Conservation (phyloP, 129 eudicot species). For the Mikania micrantha region DNA sequence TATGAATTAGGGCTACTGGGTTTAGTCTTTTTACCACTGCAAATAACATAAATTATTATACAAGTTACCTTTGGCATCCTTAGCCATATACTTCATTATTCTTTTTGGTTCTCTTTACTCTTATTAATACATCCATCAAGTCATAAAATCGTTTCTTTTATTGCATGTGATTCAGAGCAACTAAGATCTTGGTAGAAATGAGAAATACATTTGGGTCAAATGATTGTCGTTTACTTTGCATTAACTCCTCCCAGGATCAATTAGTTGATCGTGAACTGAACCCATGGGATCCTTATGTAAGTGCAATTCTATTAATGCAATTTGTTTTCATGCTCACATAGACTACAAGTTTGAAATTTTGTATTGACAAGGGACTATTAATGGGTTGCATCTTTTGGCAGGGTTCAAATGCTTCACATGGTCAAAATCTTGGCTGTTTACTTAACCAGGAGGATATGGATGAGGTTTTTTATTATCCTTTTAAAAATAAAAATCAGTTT, state of each 20-base stretch:
- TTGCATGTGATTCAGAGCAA: slow-evolving; percentile 53
- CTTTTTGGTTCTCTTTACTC: background rate
- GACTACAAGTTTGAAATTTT: slow-evolving; percentile 1
- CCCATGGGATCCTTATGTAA: slow-evolving; percentile 76
- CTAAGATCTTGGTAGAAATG: slow-evolving; percentile 71
- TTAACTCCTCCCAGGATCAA: slow-evolving; percentile 66
- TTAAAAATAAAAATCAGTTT: background rate
- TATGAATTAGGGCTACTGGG: slow-evolving; percentile 2
- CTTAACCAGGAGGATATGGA: slow-evolving; percentile 62
- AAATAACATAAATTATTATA: background rate
- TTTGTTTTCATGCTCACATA: background rate
- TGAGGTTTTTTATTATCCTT: slow-evolving; percentile 62
- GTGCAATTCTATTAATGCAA: slow-evolving; percentile 22
- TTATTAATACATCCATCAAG: background rate
- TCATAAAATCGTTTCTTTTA: slow-evolving; percentile 9
- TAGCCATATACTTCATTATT: background rate
- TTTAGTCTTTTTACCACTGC: slow-evolving; percentile 1
- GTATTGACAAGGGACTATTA: background rate
- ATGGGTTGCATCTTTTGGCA: slow-evolving; percentile 33
- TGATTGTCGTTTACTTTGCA: slow-evolving; percentile 75
- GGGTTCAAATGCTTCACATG: slow-evolving; percentile 39
- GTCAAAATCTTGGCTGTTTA: slow-evolving; percentile 52
- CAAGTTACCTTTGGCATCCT: background rate
- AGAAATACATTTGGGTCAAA: slow-evolving; percentile 70
- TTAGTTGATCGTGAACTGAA: slow-evolving; percentile 43